These are phyloP conservation scores for Aspergillus uvarum DNA, from an alignment of 2,329 filamentous ascomycete genomes.

Conservation along the genomic window DNA sequence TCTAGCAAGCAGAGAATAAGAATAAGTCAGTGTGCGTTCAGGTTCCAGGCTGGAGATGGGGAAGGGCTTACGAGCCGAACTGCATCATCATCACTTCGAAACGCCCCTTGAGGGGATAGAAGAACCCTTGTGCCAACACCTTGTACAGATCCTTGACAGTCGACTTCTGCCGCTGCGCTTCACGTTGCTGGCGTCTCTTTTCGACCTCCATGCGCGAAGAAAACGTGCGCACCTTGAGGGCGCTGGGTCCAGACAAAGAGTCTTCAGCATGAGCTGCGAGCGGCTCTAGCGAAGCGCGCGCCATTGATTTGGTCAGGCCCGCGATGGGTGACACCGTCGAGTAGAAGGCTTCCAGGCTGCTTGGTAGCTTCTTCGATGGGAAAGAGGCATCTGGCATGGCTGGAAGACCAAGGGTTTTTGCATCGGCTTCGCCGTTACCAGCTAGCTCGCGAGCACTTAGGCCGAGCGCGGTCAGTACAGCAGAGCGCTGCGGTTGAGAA, in stretches of 20 bases:
- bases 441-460: constrained; percentile 81
- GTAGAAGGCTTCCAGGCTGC: constrained; percentile 72
- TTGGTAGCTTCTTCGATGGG: constrained; percentile 76
- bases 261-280: constrained; percentile 81
- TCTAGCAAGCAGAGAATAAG: constrained; percentile 23
- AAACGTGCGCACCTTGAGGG: constrained; percentile 86
- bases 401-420: constrained; percentile 36
- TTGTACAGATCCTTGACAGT: constrained; percentile 77
- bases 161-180: constrained; percentile 52
- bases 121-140: constrained; percentile 73
- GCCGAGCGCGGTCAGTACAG: constrained; percentile 78
- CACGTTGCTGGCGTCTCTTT: constrained; percentile 49
- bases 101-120: constrained; percentile 79
- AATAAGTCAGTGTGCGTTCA: neutral
- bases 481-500: constrained; percentile 78
- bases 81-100: constrained; percentile 67
- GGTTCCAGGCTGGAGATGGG: neutral
- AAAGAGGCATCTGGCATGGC: constrained; percentile 55
- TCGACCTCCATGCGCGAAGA: constrained; percentile 71
- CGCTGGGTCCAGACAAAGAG: constrained; percentile 72
- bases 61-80: constrained; percentile 47
- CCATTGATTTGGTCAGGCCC: constrained; percentile 65
- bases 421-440: constrained; percentile 64
- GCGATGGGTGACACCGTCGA: constrained; percentile 60
- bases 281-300: constrained; percentile 73